A percentile compares a stretch with the other conserved stretches of the same genome.
Evolutionary conservation across 805 yeast genomes (phyloP).

Genomic region (Candida parachauliodes): DNA sequence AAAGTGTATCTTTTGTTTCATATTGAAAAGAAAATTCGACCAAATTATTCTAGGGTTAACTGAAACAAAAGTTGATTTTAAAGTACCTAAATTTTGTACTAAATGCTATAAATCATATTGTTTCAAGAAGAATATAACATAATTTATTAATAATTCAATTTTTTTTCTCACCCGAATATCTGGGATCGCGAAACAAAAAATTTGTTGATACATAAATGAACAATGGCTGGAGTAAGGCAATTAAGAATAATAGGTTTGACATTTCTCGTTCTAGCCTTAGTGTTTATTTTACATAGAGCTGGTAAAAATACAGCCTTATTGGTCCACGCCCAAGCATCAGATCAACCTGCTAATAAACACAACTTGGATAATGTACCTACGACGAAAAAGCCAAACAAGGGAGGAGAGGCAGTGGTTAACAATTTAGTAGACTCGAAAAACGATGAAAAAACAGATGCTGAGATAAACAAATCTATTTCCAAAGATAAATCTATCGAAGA

Average conservation of each 20-base stretch:
- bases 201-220: no score
- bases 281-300: constrained; percentile 10
- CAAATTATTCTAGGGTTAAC: constrained; percentile 12
- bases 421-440: constrained; percentile 30
- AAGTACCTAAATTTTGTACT: constrained; percentile 12
- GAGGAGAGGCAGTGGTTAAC: constrained; percentile 12
- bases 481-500: constrained; percentile 12
- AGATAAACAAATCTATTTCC: constrained; percentile 35
- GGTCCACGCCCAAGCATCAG: constrained; percentile 12
- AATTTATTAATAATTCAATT: no score
- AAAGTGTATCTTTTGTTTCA: constrained; percentile 55
- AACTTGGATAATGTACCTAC: neutral
- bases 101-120: constrained; percentile 13
- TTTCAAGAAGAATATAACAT: no score
- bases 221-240: constrained; percentile 11
- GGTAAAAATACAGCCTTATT: constrained; percentile 11
- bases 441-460: constrained; percentile 36
- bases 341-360: constrained; percentile 9
- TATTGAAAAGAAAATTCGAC: constrained; percentile 51
- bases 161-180: no score
- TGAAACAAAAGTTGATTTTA: neutral
- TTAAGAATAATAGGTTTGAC: constrained; percentile 9
- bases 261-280: constrained; percentile 6
- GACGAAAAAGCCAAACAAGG: neutral
- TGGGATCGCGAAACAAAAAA: constrained; percentile 1